A percentile compares a stretch with the other conserved stretches of the same genome.
These are phyloP conservation scores for Flaveria trinervia DNA, from an alignment of 129 eudicot genomes.

Conservation along the genomic window DNA sequence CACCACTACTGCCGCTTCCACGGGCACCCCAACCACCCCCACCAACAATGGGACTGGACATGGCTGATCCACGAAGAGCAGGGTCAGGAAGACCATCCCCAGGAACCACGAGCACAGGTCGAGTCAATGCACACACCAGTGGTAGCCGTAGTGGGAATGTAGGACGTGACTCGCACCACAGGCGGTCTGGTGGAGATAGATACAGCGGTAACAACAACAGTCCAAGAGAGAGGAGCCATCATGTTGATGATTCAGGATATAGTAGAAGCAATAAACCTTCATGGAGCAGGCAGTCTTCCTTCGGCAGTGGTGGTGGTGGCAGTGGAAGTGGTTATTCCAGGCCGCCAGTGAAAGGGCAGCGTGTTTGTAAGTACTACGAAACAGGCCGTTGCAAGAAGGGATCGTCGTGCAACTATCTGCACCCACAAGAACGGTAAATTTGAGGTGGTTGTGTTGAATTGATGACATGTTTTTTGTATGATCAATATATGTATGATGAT, in stretches of 20 bases:
- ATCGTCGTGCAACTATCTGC: conserved; percentile 66
- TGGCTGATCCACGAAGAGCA: conserved; percentile 35
- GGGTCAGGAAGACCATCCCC: conserved; percentile 53
- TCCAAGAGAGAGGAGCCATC: conserved; percentile 59
- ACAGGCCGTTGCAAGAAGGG: conserved; percentile 85
- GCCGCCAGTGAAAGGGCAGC: conserved; percentile 55
- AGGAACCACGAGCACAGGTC: conserved; percentile 48
- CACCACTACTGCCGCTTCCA: not conserved
- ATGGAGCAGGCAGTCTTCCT: conserved; percentile 61
- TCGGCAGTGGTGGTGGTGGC: conserved; percentile 36
- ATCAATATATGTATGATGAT: conserved; percentile 29
- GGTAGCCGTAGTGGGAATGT: conserved; percentile 40
- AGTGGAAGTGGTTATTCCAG: conserved; percentile 64
- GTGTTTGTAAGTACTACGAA: conserved; percentile 75
- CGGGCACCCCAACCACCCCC: conserved; percentile 10
- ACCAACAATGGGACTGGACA: conserved; percentile 31
- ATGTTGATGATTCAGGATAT: conserved; percentile 54
- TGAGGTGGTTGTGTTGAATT: conserved; percentile 16
- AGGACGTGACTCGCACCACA: conserved; percentile 45
- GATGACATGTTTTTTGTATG: conserved; percentile 40
- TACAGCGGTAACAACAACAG: conserved; percentile 32
- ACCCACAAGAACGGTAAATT: conserved; percentile 48
- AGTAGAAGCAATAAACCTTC: conserved; percentile 54
- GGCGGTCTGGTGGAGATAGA: conserved; percentile 48
- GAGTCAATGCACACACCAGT: conserved; percentile 37